These are phyloP conservation scores for Kuraishia molischiana DNA, from an alignment of 805 yeast species.

Conservation along the genomic window DNA sequence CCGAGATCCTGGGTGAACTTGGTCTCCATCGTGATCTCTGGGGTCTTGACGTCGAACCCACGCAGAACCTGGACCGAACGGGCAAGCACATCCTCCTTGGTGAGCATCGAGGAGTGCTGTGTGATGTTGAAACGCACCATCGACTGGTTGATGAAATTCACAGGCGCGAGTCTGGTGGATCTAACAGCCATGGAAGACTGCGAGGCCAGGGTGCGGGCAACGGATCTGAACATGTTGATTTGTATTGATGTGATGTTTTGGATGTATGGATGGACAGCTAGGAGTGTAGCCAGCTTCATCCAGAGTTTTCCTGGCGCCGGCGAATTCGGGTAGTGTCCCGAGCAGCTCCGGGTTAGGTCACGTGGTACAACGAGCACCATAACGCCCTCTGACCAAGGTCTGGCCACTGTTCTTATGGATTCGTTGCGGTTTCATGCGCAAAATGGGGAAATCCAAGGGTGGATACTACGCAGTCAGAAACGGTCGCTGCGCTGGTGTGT, in stretches of 20 bases:
- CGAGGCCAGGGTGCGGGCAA: neutral
- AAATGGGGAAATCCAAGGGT: conserved; percentile 5
- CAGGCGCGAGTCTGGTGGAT: neutral
- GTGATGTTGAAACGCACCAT: conserved; percentile 7
- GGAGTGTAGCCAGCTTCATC: too few species aligned
- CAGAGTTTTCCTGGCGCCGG: too few species aligned
- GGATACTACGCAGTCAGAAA: conserved; percentile 43
- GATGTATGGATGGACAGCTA: too few species aligned
- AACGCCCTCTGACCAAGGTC: too few species aligned
- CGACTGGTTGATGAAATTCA: neutral
- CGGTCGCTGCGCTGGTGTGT: conserved; percentile 52
- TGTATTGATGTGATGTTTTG: neutral
- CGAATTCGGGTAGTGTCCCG: too few species aligned
- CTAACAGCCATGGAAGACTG: neutral
- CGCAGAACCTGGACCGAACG: conserved; percentile 75
- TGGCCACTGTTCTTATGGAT: too few species aligned
- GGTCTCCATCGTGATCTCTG: conserved; percentile 24
- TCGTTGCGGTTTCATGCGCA: neutral
- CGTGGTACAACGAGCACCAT: too few species aligned
- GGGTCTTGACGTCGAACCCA: conserved; percentile 32
- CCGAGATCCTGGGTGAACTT: conserved; percentile 64
- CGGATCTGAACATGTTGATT: neutral
- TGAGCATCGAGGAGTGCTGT: conserved; percentile 47
- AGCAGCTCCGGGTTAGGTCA: too few species aligned
- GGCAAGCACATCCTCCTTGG: conserved; percentile 70